phyloP scores from a whole-genome alignment of 176 grass and related monocot genomes.

The Stipa capillata region DNA sequence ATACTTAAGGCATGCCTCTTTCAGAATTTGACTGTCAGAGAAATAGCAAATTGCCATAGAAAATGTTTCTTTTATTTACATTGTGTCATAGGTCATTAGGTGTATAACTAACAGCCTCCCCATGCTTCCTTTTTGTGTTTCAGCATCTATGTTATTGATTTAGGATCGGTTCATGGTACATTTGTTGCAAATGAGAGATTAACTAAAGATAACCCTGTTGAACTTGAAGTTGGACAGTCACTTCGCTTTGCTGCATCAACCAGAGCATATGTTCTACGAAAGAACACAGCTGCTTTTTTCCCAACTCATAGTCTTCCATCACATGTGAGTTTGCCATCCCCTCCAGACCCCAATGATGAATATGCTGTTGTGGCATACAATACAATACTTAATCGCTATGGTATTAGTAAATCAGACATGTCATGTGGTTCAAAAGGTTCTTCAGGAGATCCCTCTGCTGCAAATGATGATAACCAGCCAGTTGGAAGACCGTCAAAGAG shows the following conservation, averaged over 20 bases:
- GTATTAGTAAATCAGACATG: slow-evolving; percentile 42
- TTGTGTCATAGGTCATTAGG: background rate
- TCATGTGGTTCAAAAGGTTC: slow-evolving; percentile 30
- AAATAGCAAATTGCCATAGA: background rate
- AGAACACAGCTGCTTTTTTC: slow-evolving; percentile 63
- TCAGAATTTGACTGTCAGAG: background rate
- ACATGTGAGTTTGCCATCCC: slow-evolving; percentile 82
- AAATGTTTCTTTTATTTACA: slow-evolving; percentile 6
- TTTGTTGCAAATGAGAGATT: slow-evolving; percentile 97
- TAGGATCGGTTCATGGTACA: slow-evolving; percentile 94
- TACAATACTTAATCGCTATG: slow-evolving; percentile 92
- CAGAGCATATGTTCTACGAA: slow-evolving; percentile 71
- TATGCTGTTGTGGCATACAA: slow-evolving; percentile 92
- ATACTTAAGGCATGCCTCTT: background rate
- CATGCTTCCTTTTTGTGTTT: slow-evolving; percentile 10
- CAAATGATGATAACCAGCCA: slow-evolving; percentile 17
- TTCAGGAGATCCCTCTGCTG: slow-evolving; percentile 8
- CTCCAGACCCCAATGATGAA: slow-evolving; percentile 82
- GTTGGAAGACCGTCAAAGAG: slow-evolving; percentile 57
- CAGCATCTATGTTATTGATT: slow-evolving; percentile 92
- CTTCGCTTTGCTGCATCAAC: slow-evolving; percentile 91
- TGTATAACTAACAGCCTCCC: background rate
- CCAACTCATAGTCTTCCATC: slow-evolving; percentile 44
- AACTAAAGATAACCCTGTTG: slow-evolving; percentile 77
- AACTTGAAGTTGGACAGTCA: slow-evolving; percentile 95